These are phyloP conservation scores for Blastobotrys parvus DNA, from an alignment of 805 yeast species.

Conservation along the genomic window DNA sequence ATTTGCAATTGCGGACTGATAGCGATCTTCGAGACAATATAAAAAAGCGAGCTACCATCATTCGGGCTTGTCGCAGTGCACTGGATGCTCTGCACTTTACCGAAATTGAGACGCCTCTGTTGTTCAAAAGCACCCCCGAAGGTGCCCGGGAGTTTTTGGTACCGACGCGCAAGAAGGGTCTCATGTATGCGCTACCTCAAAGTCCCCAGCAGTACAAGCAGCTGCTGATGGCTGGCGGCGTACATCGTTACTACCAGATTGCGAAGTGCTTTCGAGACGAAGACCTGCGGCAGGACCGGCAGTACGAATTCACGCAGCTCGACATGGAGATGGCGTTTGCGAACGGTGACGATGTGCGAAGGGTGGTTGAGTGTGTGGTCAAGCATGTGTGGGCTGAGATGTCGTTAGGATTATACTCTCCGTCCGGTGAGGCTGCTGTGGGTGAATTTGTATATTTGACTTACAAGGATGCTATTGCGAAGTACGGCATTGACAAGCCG, in stretches of 20 bases:
- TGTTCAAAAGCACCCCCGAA: constrained; percentile 95
- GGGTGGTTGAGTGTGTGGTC: constrained; percentile 52
- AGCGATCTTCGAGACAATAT: constrained; percentile 20
- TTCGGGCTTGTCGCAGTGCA: constrained; percentile 30
- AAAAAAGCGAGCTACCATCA: constrained; percentile 28
- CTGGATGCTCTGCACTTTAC: constrained; percentile 43
- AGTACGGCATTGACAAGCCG: constrained; percentile 91
- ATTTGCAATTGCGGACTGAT: constrained; percentile 60
- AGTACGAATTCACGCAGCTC: constrained; percentile 96
- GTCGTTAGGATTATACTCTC: constrained; percentile 5
- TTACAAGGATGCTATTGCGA: constrained; percentile 60
- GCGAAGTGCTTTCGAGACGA: constrained; percentile 96
- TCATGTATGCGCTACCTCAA: constrained; percentile 88
- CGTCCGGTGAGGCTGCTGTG: not conserved
- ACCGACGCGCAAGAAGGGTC: constrained; percentile 61
- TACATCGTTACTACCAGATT: constrained; percentile 75
- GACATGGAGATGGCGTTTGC: constrained; percentile 92
- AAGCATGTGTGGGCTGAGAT: constrained; percentile 41
- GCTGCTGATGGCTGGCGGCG: constrained; percentile 88
- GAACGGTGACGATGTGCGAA: constrained; percentile 55
- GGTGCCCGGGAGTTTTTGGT: constrained; percentile 95
- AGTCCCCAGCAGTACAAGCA: constrained; percentile 98
- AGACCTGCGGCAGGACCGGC: constrained; percentile 88
- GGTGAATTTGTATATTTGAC: constrained; percentile 29
- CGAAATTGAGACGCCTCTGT: constrained; percentile 86